Base-by-base conservation (phyloP, 176 grass and related monocot genomes). In the Tillandsia fasciculata region DNA sequence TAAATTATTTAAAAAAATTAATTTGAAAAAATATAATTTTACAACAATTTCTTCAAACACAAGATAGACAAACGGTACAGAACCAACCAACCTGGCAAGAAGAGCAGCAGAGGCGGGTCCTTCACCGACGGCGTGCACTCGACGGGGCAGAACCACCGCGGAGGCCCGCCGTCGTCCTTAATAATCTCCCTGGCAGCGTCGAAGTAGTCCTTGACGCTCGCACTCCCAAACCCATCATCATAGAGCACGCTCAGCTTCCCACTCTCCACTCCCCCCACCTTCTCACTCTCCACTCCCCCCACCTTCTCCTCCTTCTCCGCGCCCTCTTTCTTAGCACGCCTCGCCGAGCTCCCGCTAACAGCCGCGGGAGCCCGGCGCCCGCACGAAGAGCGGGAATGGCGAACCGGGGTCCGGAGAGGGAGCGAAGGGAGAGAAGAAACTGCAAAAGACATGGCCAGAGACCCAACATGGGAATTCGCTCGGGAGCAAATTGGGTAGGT, bases 101-200 rank as follows among this genome's bases (percentile, higher is more conserved):
- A 99, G 74, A 99, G 79, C 63, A 99, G 79, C 72, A 88, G 72
- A 17, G 94, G 94, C 22, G 89, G 75, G 42, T 72, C 70, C 11
- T 83, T 83, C 63, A 93, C 71, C 2, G 64, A 76, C 15, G 86
- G 81, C 1, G 49, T 82, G 42, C 74, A 87, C 49, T 99, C 94
- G 1, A 84, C 57, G 68, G 94, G 94, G 78, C 63, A 90, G 79
- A 99, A 93, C 94, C 94, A 99, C 50, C 94, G 81, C 12, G 89
- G 94, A 24, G 89, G 88, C 1, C 84, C 94, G 9, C 67, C 87
- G 72, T 88, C 94, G 70, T 92, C 84, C 49, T 33, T 65, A 52
- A 74, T 61, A 51, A 93, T 15, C 27, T 75, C 82, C 82, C 73
- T 87, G 50, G 84, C 79, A 11, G 77, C 89, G n/a, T 71, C 81